Evolutionary conservation across 345 rosid species (phyloP).

Genomic region (Erysimum cheiranthoides): DNA sequence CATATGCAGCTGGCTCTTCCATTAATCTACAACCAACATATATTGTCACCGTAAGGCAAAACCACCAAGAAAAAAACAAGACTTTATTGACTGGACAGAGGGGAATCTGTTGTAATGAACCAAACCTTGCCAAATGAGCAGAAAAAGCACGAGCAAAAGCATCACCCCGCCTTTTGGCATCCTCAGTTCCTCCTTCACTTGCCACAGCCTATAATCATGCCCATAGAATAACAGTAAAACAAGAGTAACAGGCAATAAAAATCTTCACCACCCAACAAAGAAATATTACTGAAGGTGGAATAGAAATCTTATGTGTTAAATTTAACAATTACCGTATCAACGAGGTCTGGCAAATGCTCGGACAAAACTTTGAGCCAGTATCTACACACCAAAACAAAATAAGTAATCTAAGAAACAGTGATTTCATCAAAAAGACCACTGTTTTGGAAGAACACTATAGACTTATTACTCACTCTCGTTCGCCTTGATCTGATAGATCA

Average conservation of each 20-base stretch:
- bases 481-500: constrained; percentile 83
- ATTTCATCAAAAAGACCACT: neutral
- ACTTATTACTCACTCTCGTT: constrained; percentile 79
- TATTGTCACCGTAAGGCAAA: constrained; percentile 14
- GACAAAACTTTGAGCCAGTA: constrained; percentile 96
- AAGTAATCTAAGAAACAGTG: constrained; percentile 17
- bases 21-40: constrained; percentile 65
- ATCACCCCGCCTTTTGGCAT: constrained; percentile 96
- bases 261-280: constrained; percentile 14
- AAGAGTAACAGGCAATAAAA: constrained; percentile 1
- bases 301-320: neutral
- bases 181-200: constrained; percentile 99
- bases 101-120: constrained; percentile 30
- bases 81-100: constrained; percentile 11
- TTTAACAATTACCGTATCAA: constrained; percentile 70
- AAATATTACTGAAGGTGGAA: constrained; percentile 7
- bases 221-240: constrained; percentile 23
- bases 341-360: constrained; percentile 95
- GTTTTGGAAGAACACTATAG: constrained; percentile 19
- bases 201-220: constrained; percentile 84
- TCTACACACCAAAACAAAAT: constrained; percentile 50
- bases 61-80: neutral
- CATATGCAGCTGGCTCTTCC: constrained; percentile 99
- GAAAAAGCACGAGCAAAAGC: constrained; percentile 99
- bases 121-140: constrained; percentile 96